phyloP scores from a whole-genome alignment of 352 stramenopile species.

The Phytophthora niederhauseri region DNA sequence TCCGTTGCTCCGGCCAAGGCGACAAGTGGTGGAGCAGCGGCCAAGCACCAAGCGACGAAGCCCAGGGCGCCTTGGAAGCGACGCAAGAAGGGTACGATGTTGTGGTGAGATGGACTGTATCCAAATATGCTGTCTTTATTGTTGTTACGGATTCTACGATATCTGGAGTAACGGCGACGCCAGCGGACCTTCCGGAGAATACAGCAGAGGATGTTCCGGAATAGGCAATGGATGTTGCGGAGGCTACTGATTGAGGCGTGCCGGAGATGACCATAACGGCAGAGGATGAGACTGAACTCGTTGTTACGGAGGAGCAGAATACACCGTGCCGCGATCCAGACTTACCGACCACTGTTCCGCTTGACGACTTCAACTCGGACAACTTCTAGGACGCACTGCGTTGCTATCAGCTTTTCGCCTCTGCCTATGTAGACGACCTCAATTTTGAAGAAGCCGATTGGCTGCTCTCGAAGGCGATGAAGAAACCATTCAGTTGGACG shows the following conservation, averaged over 20 bases:
- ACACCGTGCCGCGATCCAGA: not conserved
- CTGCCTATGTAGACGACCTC: not conserved
- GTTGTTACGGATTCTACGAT: conserved; percentile 2
- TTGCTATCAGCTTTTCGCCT: not conserved
- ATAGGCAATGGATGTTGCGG: not conserved
- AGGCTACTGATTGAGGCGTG: not conserved
- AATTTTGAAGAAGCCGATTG: not conserved
- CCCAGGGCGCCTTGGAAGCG: not conserved
- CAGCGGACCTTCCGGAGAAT: not conserved
- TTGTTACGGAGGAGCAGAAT: not conserved
- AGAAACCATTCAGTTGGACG: not conserved
- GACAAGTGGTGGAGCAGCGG: not conserved
- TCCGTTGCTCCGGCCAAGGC: not conserved
- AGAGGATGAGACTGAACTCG: not conserved
- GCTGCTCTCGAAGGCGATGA: not conserved
- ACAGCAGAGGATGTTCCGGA: not conserved
- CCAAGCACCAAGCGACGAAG: not conserved
- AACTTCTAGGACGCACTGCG: not conserved
- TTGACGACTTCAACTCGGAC: conserved; percentile 6
- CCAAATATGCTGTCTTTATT: not conserved
- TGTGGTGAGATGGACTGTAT: not conserved
- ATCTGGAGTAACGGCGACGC: not conserved
- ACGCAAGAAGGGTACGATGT: not conserved
- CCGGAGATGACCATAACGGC: not conserved
- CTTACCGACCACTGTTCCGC: not conserved